Evolutionary conservation across 108 stramenopile genomes (phyloP), one percentile per base, ranked within the genome.

Genomic region (Cylindrotheca closterium): DNA sequence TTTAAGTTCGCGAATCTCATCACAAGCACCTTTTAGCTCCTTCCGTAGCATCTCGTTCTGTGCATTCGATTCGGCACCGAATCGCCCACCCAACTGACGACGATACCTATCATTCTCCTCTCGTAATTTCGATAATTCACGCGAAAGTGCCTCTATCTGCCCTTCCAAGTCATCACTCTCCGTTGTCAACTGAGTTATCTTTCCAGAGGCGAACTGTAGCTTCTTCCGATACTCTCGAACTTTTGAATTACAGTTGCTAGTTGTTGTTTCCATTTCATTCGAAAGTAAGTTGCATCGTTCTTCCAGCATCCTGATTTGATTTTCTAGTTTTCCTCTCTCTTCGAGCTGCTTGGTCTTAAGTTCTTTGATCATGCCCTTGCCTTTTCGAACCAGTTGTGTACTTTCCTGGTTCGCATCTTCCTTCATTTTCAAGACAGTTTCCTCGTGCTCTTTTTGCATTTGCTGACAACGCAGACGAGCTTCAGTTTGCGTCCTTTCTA

Each of bases 31-130:
- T 47, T 86, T 79, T 60, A 81, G 91, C 49, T 89, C 84, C 27
- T 80, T 82, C 47, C 86, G 82, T 12, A 94, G 67, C 34, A 82
- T 80, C 42, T 91, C 89, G 31, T 30, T 68, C 47, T 86, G 83
- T 17, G 78, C 55, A 24, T 72, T 74, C 30, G 70, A 71, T 59
- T 79, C 87, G 8, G 82, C 45, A 12, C 89, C 89, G 49, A 56
- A 84, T 25, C 91, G 67, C 31, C 89, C 83, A 12, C 88, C 83
- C 32, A 94, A 71, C 52, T 88, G 88, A n/a, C 89, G 79, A n/a
- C 89, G 82, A 56, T 83, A 88, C 24, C 89, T 78, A 60, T 94
- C 92, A 65, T 89, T 91, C 12, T 94, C 92, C 45, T 77, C 78
- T 26, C 58, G 31, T 17, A 91, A 74, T 29, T 85, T 79, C 42